phyloP scores from a whole-genome alignment of 768 basidiomycete genomes.

The Collybiopsis confluens region DNA sequence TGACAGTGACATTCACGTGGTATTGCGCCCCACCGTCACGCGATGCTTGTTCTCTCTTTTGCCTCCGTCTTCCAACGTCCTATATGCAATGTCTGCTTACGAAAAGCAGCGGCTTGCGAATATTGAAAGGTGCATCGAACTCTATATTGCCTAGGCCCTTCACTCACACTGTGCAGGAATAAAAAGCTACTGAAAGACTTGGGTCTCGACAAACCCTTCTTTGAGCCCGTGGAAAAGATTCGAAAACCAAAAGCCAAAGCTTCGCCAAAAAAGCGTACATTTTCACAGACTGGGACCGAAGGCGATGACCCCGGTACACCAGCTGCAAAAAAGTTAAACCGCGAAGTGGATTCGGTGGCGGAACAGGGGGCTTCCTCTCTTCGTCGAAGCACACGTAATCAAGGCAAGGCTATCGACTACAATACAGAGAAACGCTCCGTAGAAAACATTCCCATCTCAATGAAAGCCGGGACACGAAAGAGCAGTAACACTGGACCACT shows the following conservation, averaged over 20 bases:
- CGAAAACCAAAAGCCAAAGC: conserved; percentile 22
- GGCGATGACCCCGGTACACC: conserved; percentile 16
- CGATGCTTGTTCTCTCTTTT: not conserved
- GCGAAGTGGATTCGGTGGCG: conserved; percentile 13
- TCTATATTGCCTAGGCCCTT: not conserved
- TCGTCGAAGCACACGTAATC: conserved; percentile 68
- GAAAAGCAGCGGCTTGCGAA: conserved; percentile 29
- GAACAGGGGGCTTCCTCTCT: conserved; percentile 16
- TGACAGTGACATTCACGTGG: too few species aligned
- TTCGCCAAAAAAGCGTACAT: conserved; percentile 38
- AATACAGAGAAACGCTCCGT: conserved; percentile 34
- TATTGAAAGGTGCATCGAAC: conserved; percentile 19
- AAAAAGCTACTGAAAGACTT: conserved; percentile 35
- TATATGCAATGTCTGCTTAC: conserved; percentile 16
- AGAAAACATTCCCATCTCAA: conserved; percentile 32
- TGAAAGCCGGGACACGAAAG: conserved; percentile 31
- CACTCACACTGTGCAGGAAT: conserved; percentile 28
- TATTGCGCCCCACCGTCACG: not conserved
- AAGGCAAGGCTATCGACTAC: conserved; percentile 56
- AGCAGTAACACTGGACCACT: conserved; percentile 30
- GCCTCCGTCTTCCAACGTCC: not conserved
- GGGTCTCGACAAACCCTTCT: conserved; percentile 41
- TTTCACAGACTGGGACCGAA: conserved; percentile 15
- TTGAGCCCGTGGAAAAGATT: conserved; percentile 44
- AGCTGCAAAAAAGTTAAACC: conserved; percentile 22